phyloP scores from a whole-genome alignment of 495 filamentous ascomycete species.

The Pseudevernia furfuracea region DNA sequence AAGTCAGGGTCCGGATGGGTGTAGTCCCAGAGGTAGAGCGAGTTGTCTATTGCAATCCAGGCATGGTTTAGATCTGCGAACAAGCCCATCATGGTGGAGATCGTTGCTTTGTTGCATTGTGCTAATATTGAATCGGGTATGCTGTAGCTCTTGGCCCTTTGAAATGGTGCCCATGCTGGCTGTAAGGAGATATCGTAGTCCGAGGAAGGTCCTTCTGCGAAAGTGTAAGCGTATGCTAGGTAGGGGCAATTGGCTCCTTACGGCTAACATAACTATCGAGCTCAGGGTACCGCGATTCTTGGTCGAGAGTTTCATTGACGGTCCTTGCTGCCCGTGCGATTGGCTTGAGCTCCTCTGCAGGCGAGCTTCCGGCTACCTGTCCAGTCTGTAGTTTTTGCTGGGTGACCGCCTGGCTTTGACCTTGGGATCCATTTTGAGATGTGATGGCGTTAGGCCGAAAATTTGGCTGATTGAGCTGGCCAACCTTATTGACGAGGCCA shows the following conservation, averaged over 20 bases:
- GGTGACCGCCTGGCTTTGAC: conserved; percentile 19
- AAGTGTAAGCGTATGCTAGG: conserved; percentile 18
- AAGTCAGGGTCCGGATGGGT: conserved; percentile 76
- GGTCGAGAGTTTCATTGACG: conserved; percentile 68
- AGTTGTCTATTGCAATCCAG: conserved; percentile 92
- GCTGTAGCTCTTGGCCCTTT: conserved; percentile 68
- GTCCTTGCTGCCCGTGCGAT: conserved; percentile 72
- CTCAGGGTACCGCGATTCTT: conserved; percentile 77
- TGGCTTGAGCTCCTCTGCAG: conserved; percentile 29
- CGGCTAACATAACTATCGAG: conserved; percentile 84
- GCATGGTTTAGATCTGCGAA: conserved; percentile 91
- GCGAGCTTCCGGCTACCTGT: conserved; percentile 9
- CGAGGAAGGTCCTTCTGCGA: conserved; percentile 70
- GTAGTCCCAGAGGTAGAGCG: conserved; percentile 96
- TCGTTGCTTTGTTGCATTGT: conserved; percentile 75
- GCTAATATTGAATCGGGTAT: conserved; percentile 85
- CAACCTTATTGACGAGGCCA: conserved; percentile 15
- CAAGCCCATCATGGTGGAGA: conserved; percentile 81
- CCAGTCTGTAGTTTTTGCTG: conserved; percentile 18
- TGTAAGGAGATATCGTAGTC: conserved; percentile 72
- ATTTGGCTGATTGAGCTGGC: conserved; percentile 15
- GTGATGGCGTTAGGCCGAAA: conserved; percentile 8
- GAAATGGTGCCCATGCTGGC: conserved; percentile 79
- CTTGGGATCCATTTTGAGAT: conserved; percentile 20
- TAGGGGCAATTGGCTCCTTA: conserved; percentile 42